Evolutionary conservation across 805 yeast species (phyloP), one percentile per base, ranked within the genome.

Genomic region (Metschnikowia matae): DNA sequence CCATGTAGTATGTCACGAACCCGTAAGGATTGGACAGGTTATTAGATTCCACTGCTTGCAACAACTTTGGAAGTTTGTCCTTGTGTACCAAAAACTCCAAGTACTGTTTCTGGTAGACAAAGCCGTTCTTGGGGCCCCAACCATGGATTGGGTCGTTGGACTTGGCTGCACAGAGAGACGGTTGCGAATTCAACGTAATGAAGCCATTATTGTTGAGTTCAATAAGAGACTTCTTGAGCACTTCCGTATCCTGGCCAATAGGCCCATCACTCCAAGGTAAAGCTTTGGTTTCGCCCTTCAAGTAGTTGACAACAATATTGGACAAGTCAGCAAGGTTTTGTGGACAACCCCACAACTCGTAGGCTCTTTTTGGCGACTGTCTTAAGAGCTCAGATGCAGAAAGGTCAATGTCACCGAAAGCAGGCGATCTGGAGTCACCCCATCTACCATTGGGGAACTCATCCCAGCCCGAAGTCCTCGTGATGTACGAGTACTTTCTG

Each of bases 361-460:
- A 70, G 0, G 96, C 90, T 66, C 83, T 84, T 54, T 84, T 83
- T 3, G 89, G 84, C 2, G 91, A 81, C 67, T 89, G 96, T 67
- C 96, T 81, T 59, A 91, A 80, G 62, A 90, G 74, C 23, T 85
- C 83, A 34, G 89, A 81, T 18, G 92, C 94, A 58, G 84, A 84
- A 48, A 87, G 77, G 65, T 89, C 96, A 51, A 90, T 77, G 56
- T 88, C 95, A 61, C 96, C 96, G 70, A 87, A 91, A 1, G 98
- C 98, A 4, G 99, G 99, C 40, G 98, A 94, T 52, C 96, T 78
- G 3, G 97, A 88, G 66, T 94, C 97, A 62, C 99, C 99, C 91
- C 97, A 94, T 72, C 99, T 79, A 53, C 99, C 99, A 68, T 92
- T 94, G 46, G 99, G 99, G 64, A 92, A 94, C 68, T 94, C 99